Evolutionary conservation across 2,329 filamentous ascomycete genomes (phyloP).

Genomic region (Zasmidium cellare): DNA sequence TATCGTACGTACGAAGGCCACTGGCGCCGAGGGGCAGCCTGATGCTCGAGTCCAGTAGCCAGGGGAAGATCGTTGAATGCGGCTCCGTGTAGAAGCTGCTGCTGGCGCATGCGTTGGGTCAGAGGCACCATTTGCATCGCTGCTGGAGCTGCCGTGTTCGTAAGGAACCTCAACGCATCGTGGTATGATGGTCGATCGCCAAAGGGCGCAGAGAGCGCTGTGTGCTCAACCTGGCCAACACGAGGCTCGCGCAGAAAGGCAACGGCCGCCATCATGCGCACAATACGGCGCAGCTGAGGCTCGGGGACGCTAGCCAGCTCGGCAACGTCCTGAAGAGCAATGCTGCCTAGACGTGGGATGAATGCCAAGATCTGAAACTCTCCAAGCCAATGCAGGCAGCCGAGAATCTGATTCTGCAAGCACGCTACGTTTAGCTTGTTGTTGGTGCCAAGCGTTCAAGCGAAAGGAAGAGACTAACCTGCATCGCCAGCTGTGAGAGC

Average conservation of each 20-base stretch:
- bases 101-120: neutral
- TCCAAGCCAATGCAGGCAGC: conserved; percentile 46
- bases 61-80: neutral
- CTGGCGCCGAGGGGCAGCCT: neutral
- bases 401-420: conserved; percentile 33
- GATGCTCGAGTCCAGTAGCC: neutral
- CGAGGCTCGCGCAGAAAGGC: neutral
- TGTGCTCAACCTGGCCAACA: neutral
- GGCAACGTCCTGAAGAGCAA: conserved; percentile 43
- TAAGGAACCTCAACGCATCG: neutral
- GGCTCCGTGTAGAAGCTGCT: neutral
- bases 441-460: neutral
- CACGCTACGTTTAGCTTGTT: neutral
- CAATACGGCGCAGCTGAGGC: neutral
- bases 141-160: neutral
- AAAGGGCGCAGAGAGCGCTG: neutral
- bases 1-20: neutral
- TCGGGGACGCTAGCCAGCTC: conserved; percentile 44
- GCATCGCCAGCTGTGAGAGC: neutral
- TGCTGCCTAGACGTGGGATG: conserved; percentile 41
- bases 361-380: conserved; percentile 48
- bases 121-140: neutral
- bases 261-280: neutral
- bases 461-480: neutral
- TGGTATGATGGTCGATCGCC: neutral